Evolutionary conservation across 1,139 yeast species (phyloP), one percentile per base, ranked within the genome.

Genomic region (Petasospora rhodanensis): DNA sequence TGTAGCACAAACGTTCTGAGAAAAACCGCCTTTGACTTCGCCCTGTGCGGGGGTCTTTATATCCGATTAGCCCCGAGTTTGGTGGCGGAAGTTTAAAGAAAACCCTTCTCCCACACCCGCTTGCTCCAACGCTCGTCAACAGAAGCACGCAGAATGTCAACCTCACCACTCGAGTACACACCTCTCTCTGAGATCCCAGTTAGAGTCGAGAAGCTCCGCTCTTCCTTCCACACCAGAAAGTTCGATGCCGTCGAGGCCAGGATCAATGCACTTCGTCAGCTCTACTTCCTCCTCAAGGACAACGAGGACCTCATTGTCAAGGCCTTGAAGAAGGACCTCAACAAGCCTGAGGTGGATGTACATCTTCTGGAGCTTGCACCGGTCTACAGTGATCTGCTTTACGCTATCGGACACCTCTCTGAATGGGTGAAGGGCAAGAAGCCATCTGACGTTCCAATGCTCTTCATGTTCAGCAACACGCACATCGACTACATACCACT

Each of bases 301-400:
- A 72, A 82, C 47, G 64, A 62, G 32, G 76, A 73, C 4, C 61
- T 57, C 11, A 49, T 89, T 24, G 58, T 69, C 28, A 71, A 66
- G 2, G 89, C 95, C 0, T 58, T 87, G 43, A 48, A 63, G 22
- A 54, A 65, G 45, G 97, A 89, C 54, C 75, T 87, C 56, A 66
- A 76, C 52, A 73, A 91, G 42, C 56, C 81, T 2, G 61, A 63
- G 2, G 59, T 64, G 20, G 97, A 89, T 53, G 70, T 89, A 3
- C 61, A 63, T 37, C 52, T 72, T 29, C 59, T 75, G 35, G 97
- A 89, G 54, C 41, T 76, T 24, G 57, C 62, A 10, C 67, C 70
- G 1, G 53, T 70, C 1, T 55, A 76, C 37, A 62, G 62, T 35
- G 95, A 85, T 50, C 59, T 84, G 35, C 56, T 74, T 28, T 69